Evolutionary conservation across 225 moss, liverwort and hornwort genomes (phyloP).

Genomic region (Bryum argenteum): DNA sequence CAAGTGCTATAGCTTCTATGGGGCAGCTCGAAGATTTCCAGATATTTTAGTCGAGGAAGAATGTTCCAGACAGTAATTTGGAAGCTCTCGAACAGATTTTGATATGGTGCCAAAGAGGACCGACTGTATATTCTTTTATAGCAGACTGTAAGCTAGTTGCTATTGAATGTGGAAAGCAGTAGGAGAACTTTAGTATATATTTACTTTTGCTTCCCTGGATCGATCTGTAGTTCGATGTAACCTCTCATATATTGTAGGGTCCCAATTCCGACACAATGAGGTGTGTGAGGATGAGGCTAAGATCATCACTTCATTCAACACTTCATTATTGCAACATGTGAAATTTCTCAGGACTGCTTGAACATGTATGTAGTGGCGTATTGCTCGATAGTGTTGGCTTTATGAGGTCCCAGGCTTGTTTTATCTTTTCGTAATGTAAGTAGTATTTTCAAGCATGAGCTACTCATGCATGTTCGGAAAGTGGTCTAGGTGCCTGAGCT

Average conservation of each 20-base stretch:
- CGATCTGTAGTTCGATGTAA: constrained; percentile 42
- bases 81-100: constrained; percentile 43
- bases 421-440: constrained; percentile 18
- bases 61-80: constrained; percentile 41
- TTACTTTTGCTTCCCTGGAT: constrained; percentile 31
- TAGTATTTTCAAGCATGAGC: constrained; percentile 17
- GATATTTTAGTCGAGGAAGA: constrained; percentile 36
- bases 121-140: constrained; percentile 21
- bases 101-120: constrained; percentile 36
- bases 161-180: constrained; percentile 33
- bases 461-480: constrained; percentile 19
- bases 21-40: constrained; percentile 35
- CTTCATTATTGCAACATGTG: constrained; percentile 27
- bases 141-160: constrained; percentile 38
- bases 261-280: constrained; percentile 37
- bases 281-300: constrained; percentile 34
- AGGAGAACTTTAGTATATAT: constrained; percentile 26
- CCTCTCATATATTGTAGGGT: constrained; percentile 40
- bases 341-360: constrained; percentile 30
- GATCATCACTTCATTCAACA: constrained; percentile 26
- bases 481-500: constrained; percentile 21
- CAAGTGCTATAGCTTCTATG: constrained; percentile 32
- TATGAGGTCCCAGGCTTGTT: constrained; percentile 19
- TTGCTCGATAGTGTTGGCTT: constrained; percentile 28
- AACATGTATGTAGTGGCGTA: constrained; percentile 33